phyloP scores from a whole-genome alignment of 148 eudicot species.

The Camellia japonica region DNA sequence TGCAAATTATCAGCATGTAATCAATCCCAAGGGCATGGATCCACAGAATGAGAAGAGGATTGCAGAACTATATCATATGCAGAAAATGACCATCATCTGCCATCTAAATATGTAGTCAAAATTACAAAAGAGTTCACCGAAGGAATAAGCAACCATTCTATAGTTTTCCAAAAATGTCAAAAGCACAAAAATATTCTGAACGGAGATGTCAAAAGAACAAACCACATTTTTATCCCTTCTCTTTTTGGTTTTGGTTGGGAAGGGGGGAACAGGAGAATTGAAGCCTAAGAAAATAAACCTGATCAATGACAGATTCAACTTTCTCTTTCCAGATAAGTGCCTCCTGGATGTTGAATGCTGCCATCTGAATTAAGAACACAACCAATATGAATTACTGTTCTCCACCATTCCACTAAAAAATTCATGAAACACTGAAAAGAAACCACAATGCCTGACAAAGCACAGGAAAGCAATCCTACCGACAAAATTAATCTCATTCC shows the following conservation, averaged over 20 bases:
- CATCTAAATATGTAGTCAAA: not conserved
- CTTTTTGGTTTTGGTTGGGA: not conserved
- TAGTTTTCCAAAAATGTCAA: not conserved
- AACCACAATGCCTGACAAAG: not conserved
- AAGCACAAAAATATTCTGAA: not conserved
- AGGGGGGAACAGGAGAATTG: not conserved
- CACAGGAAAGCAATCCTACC: not conserved
- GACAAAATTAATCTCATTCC: not conserved
- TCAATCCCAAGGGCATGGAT: constrained; percentile 9
- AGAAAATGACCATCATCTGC: constrained; percentile 3
- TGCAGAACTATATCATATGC: constrained; percentile 4
- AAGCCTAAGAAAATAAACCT: constrained; percentile 40
- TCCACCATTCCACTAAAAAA: not conserved
- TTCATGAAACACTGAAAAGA: not conserved
- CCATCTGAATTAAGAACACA: constrained; percentile 62
- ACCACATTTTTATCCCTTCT: not conserved
- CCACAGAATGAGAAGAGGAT: constrained; percentile 8
- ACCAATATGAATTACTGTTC: not conserved
- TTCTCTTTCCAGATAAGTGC: constrained; percentile 97
- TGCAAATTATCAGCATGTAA: constrained; percentile 30
- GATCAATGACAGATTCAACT: constrained; percentile 93
- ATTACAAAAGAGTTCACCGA: not conserved
- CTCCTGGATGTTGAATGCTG: constrained; percentile 99
- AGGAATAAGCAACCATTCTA: not conserved
- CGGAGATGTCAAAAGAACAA: not conserved